Evolutionary conservation across 768 basidiomycete genomes (phyloP).

Genomic region (Termitomyces sp.): DNA sequence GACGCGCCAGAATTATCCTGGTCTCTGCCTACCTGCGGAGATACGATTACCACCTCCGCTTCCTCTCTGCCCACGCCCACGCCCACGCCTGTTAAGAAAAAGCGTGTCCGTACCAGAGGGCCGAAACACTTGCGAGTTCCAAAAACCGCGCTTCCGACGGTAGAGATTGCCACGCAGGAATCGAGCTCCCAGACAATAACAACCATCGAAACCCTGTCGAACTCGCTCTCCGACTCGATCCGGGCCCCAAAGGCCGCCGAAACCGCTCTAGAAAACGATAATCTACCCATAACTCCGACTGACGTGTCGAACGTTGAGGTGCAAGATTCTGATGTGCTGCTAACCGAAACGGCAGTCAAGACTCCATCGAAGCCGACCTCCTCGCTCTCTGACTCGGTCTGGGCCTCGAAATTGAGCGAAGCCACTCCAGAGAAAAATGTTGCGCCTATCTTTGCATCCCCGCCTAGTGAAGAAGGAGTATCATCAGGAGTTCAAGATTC

Average conservation of each 20-base stretch:
- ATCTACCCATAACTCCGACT: neutral
- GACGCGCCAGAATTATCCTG: neutral
- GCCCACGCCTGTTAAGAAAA: neutral
- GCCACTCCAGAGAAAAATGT: neutral
- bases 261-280: neutral
- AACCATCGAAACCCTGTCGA: neutral
- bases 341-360: neutral
- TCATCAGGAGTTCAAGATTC: neutral
- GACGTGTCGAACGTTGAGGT: neutral
- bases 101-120: neutral
- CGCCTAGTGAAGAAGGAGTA: neutral
- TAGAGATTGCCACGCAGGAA: neutral
- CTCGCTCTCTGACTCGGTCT: neutral
- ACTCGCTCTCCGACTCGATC: neutral
- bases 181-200: neutral
- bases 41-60: neutral
- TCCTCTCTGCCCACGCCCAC: neutral
- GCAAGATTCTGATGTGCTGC: no score
- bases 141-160: neutral
- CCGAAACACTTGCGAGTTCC: neutral
- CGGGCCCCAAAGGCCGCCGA: neutral
- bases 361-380: neutral
- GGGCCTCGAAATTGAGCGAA: neutral
- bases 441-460: neutral
- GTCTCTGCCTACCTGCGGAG: neutral